Evolutionary conservation across 2,329 filamentous ascomycete genomes (phyloP), one percentile per base, ranked within the genome.

Genomic region (Monilinia vaccinii-corymbosi): DNA sequence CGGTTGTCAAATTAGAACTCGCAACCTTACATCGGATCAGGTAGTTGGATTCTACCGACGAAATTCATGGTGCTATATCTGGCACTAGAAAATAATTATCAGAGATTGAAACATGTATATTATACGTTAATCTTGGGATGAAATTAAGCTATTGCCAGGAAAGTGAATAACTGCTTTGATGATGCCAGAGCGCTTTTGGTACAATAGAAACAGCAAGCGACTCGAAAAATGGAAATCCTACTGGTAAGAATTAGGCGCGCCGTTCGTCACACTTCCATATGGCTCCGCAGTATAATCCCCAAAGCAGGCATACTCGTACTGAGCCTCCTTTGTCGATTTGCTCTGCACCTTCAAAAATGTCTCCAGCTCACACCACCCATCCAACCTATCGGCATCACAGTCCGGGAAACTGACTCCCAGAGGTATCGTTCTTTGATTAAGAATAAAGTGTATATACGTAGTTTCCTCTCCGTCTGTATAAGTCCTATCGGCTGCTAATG

Each of bases 351-450:
- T 71, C 47, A 91, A 68, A 67, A 91, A 91, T 0, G 84, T 84
- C 3, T 79, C 78, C 52, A 91, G 71, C 69, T 91, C 87, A 70
- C 88, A 91, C 87, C 88, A 91, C 0, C 88, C 88, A 71, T 91
- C 88, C 47, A 84, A 80, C 5, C 88, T 75, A 13, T 78, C 70
- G 1, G 66, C 73, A 44, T 81, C 86, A 66, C 88, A 91, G 61
- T 84, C 81, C 1, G 80, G 73, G 62, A 89, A 85, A 68, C 84
- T 89, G 61, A 72, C 72, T 8, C 87, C 85, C 0, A 91, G 75
- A 1, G 88, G 88, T 0, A 91, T 68, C 0, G 87, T 91, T 34
- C 88, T 78, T 73, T 90, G 87, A 71, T 90, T 90, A 48, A 90
- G 77, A 2, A 90, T 73, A 67, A 91, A 88, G 71, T 90, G 87